phyloP scores from a whole-genome alignment of 1,284 basidiomycete species.

The Naganishia albida region DNA sequence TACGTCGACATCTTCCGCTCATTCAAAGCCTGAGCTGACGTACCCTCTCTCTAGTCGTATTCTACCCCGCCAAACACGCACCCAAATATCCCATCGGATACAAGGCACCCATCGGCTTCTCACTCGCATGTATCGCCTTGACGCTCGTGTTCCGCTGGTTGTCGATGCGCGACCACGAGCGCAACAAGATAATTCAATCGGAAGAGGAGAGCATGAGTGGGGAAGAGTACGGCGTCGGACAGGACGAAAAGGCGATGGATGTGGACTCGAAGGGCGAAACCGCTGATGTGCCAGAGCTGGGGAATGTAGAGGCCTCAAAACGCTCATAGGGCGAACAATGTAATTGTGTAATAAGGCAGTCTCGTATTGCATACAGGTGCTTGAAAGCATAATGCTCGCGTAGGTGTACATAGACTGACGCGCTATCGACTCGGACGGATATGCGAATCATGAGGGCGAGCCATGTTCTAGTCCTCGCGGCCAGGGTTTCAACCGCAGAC shows the following conservation, averaged over 20 bases:
- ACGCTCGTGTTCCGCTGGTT: slow-evolving; percentile 35
- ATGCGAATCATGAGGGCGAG: no score
- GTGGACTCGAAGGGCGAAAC: neutral
- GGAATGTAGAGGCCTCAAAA: neutral
- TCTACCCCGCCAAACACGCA: slow-evolving; percentile 39
- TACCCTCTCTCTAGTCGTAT: slow-evolving; percentile 33
- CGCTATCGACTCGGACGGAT: no score
- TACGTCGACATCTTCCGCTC: slow-evolving; percentile 17
- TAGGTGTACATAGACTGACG: no score
- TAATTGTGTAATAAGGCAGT: no score
- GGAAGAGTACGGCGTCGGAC: neutral
- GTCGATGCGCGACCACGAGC: neutral
- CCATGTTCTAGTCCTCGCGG: no score
- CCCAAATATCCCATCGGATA: slow-evolving; percentile 40
- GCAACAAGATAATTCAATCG: neutral
- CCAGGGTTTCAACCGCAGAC: no score
- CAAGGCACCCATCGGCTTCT: slow-evolving; percentile 38
- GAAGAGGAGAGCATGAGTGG: neutral
- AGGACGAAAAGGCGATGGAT: slow-evolving; percentile 7
- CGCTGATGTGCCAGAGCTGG: neutral
- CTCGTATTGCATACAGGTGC: no score
- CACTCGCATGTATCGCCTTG: slow-evolving; percentile 33
- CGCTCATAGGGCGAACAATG: no score
- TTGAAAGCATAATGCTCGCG: no score
- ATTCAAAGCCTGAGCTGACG: neutral